Conservation (phyloP, 2,329 filamentous ascomycete genomes). For the Biscogniauxia marginata region DNA sequence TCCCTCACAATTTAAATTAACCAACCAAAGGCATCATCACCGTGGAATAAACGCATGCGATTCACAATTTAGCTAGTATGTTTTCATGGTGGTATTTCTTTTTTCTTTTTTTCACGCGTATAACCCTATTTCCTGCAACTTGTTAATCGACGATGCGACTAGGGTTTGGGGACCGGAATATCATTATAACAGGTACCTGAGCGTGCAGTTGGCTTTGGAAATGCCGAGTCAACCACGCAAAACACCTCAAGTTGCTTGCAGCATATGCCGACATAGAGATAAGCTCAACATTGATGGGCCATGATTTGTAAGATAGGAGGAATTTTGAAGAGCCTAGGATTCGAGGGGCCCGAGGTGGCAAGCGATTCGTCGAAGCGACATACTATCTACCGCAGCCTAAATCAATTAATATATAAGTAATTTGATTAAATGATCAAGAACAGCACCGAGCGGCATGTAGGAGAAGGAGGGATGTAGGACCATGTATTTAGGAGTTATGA, state of each 20-base stretch:
- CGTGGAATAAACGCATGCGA: no score
- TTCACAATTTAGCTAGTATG: no score
- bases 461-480: neutral
- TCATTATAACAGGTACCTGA: neutral
- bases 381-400: constrained; percentile 19
- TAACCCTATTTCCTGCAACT: neutral
- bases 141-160: neutral
- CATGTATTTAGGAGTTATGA: constrained; percentile 23
- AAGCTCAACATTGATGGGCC: neutral
- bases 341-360: constrained; percentile 7
- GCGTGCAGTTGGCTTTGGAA: neutral
- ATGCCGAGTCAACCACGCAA: neutral
- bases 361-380: constrained; percentile 14
- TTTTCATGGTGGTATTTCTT: no score
- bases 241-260: neutral
- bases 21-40: no score
- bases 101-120: no score
- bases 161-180: neutral
- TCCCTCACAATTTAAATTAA: no score
- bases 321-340: constrained; percentile 10
- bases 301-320: constrained; percentile 18
- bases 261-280: constrained; percentile 4
- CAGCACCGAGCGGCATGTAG: constrained; percentile 14
- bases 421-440: constrained; percentile 9
- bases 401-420: constrained; percentile 17